phyloP scores from a whole-genome alignment of 75 land plant genomes.

The Chamaecyparis obtusa region DNA sequence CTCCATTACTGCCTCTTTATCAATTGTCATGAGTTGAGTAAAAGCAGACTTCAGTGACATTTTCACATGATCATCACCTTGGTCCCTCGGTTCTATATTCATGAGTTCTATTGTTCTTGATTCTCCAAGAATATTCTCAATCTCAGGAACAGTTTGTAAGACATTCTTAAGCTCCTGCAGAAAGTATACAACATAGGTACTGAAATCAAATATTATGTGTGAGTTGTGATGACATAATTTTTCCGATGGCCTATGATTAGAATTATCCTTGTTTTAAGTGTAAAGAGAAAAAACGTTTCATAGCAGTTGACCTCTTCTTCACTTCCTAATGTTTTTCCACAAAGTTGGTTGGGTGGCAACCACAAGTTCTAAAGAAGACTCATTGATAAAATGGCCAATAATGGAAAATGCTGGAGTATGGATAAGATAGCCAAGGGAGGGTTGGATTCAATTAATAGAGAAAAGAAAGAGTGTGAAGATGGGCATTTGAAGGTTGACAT shows the following conservation, averaged over 20 bases:
- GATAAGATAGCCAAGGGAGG: not conserved
- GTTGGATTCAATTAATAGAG: not conserved
- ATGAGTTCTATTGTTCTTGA: slow-evolving; percentile 24
- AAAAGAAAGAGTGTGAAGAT: not conserved
- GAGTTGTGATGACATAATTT: not conserved
- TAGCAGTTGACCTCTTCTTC: not conserved
- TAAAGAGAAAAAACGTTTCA: not conserved
- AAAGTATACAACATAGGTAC: not conserved
- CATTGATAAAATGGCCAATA: not conserved
- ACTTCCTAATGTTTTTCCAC: not conserved
- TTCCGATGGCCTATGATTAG: not conserved
- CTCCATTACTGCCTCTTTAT: slow-evolving; percentile 29
- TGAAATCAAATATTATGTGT: not conserved
- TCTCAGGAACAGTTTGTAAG: slow-evolving; percentile 73
- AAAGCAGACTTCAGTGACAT: slow-evolving; percentile 45
- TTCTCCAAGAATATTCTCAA: slow-evolving; percentile 55
- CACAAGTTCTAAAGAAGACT: not conserved
- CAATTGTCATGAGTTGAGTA: slow-evolving; percentile 67
- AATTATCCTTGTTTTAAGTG: not conserved
- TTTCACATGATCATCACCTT: slow-evolving; percentile 32
- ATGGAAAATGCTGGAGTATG: not conserved
- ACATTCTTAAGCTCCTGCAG: slow-evolving; percentile 79
- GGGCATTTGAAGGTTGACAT: not conserved
- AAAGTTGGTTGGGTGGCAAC: not conserved
- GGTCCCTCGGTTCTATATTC: slow-evolving; percentile 19